Evolutionary conservation across 176 grass and related monocot species (phyloP).

Genomic region (Aegilops sharonensis): DNA sequence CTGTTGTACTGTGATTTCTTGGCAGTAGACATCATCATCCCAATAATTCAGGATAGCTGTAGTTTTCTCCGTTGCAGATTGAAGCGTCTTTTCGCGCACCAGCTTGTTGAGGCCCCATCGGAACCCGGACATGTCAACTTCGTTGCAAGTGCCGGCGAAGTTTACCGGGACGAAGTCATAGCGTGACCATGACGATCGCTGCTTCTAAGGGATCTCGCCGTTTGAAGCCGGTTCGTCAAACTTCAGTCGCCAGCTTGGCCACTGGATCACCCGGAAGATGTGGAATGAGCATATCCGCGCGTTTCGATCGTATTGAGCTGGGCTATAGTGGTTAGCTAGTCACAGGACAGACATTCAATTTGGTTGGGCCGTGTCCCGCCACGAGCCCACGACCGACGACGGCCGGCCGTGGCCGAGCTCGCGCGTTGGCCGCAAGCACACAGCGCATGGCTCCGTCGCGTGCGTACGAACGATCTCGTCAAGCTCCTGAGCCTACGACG

Average conservation of each 20-base stretch:
- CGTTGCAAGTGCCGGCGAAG: background rate
- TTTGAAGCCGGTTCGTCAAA: background rate
- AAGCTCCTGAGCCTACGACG: background rate
- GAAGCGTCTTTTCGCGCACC: background rate
- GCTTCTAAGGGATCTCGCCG: background rate
- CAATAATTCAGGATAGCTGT: background rate
- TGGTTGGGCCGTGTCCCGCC: background rate
- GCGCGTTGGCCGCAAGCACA: background rate
- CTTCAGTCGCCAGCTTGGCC: background rate
- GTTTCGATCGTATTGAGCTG: background rate
- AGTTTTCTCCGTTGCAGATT: background rate
- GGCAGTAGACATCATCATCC: background rate
- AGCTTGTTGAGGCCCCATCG: background rate
- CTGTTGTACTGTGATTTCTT: background rate
- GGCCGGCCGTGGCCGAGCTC: too few species aligned
- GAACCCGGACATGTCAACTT: background rate
- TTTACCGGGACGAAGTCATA: background rate
- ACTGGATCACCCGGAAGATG: background rate
- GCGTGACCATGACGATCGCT: background rate
- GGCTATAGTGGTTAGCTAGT: background rate
- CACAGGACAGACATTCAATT: background rate
- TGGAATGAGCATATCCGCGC: background rate
- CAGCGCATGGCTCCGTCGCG: background rate
- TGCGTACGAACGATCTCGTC: background rate
- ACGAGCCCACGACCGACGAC: background rate